Conservation (phyloP, 2,329 filamentous ascomycete species). For the Diaporthe sp. region DNA sequence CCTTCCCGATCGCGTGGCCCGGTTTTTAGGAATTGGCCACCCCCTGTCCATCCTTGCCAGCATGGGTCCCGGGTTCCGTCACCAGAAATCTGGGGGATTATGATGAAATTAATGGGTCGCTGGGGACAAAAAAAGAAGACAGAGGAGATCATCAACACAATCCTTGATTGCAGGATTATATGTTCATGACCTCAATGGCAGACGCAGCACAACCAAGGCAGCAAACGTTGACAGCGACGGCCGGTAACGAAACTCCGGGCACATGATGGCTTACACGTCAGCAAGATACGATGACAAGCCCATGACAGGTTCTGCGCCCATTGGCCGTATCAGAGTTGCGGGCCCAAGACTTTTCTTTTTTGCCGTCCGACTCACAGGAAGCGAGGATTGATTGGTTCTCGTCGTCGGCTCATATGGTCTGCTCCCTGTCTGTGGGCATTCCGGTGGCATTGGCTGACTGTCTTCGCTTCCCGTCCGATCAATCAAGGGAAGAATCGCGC, state of each 20-base stretch:
- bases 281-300: constrained; percentile 22
- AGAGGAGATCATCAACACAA: constrained; percentile 6
- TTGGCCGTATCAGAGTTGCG: constrained; percentile 5
- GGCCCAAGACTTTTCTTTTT: constrained; percentile 12
- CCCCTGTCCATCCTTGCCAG: constrained; percentile 40
- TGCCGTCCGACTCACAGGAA: constrained; percentile 12
- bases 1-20: constrained; percentile 19
- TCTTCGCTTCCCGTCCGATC: constrained; percentile 34
- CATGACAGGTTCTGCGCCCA: constrained; percentile 20
- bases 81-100: constrained; percentile 29
- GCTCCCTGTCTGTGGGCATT: constrained; percentile 28
- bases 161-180: constrained; percentile 8
- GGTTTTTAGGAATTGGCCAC: constrained; percentile 41
- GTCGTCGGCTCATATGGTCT: not conserved
- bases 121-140: constrained; percentile 26
- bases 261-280: constrained; percentile 31
- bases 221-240: not conserved
- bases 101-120: constrained; percentile 36
- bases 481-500: constrained; percentile 8
- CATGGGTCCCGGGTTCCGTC: not conserved
- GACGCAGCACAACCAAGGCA: constrained; percentile 14
- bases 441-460: constrained; percentile 25
- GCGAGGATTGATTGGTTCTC: not conserved
- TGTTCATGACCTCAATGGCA: constrained; percentile 20
- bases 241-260: not conserved